Conservation (phyloP, 2,329 filamentous ascomycete species). For the Cladosporium sp. region DNA sequence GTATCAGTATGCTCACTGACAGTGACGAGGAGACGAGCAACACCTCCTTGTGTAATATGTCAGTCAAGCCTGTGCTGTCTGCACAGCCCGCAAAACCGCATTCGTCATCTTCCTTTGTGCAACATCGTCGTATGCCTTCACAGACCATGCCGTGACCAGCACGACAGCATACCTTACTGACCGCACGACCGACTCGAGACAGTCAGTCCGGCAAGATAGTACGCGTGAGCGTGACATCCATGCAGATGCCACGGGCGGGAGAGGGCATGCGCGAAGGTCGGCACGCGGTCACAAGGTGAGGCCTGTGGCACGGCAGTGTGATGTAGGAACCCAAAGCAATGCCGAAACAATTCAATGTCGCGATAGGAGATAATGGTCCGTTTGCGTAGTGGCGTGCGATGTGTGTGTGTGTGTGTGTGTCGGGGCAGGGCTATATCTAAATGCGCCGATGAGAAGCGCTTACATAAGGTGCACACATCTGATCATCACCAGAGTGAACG, state of each 20-base stretch:
- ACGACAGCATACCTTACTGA: not conserved
- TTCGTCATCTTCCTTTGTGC: not conserved
- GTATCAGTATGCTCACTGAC: not conserved
- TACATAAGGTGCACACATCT: not conserved
- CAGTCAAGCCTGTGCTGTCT: not conserved
- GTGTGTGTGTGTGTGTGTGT: too few relatives aligned
- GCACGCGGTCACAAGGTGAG: conserved; percentile 13
- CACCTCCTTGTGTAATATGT: not conserved
- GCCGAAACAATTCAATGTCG: not conserved
- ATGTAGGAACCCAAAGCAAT: conserved; percentile 8
- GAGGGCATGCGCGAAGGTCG: not conserved
- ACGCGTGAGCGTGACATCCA: conserved; percentile 2
- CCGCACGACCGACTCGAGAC: not conserved
- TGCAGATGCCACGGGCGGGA: conserved; percentile 15
- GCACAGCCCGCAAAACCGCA: not conserved
- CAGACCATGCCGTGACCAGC: not conserved
- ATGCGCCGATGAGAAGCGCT: not conserved
- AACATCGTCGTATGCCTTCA: not conserved
- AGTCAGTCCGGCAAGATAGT: not conserved
- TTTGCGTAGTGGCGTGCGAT: not conserved
- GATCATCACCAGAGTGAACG: not conserved
- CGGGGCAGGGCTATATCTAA: not conserved
- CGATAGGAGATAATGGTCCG: not conserved
- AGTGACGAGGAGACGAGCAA: not conserved
- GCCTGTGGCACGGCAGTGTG: conserved; percentile 6